Evolutionary conservation across 179 eudicot species (phyloP).

Genomic region (Silene coronaria): DNA sequence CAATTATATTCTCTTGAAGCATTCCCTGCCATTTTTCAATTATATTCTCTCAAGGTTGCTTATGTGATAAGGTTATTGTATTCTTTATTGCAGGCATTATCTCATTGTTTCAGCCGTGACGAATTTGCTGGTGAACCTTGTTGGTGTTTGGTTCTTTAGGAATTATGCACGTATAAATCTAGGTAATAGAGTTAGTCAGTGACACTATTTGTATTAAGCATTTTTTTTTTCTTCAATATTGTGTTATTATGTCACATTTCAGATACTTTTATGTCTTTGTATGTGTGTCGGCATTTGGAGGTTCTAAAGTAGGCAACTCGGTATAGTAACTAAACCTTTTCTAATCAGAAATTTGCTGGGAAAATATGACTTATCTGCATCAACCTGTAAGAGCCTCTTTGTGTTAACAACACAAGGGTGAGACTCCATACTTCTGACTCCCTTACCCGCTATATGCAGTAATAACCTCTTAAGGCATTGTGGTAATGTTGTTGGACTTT

Average conservation of each 20-base stretch:
- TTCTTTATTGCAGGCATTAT: slow-evolving; percentile 62
- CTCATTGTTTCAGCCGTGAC: slow-evolving; percentile 88
- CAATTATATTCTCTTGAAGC: not conserved
- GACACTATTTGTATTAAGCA: not conserved
- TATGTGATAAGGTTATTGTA: not conserved
- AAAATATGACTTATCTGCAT: too few species aligned
- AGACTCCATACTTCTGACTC: not conserved
- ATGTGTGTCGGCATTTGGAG: not conserved
- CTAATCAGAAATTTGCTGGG: too few species aligned
- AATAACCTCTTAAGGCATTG: not conserved
- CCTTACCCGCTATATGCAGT: not conserved
- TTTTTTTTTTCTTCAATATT: not conserved
- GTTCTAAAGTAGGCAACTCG: not conserved
- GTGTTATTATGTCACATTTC: not conserved
- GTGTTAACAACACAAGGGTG: too few species aligned
- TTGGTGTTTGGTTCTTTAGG: slow-evolving; percentile 98
- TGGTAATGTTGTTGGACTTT: not conserved
- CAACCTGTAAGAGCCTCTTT: too few species aligned
- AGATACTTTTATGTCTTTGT: not conserved
- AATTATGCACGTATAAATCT: slow-evolving; percentile 85
- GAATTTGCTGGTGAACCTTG: slow-evolving; percentile 85
- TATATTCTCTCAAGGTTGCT: slow-evolving; percentile 1
- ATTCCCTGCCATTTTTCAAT: not conserved
- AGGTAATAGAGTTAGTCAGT: slow-evolving; percentile 53
- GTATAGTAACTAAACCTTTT: not conserved